phyloP scores from a whole-genome alignment of 139 green algal species.

The Tetratostichococcus sp. region DNA sequence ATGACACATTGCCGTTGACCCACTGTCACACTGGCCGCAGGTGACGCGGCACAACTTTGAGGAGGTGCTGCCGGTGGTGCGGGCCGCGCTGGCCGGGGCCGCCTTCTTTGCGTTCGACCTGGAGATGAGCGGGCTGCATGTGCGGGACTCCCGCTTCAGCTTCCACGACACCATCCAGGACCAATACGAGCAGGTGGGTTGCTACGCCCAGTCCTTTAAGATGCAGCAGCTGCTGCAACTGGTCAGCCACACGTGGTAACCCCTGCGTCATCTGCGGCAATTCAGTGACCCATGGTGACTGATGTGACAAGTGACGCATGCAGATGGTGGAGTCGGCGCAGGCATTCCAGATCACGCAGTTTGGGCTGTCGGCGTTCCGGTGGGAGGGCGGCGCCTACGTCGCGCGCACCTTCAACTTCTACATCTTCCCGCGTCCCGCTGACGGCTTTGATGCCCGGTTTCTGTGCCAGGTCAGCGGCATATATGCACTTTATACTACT shows the following conservation, averaged over 20 bases:
- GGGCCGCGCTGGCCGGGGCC: conserved; percentile 35
- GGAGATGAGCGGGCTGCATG: conserved; percentile 76
- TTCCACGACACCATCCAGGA: conserved; percentile 71
- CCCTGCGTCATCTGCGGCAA: too few species aligned
- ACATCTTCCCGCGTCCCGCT: conserved; percentile 60
- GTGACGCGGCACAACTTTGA: conserved; percentile 68
- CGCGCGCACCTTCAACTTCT: conserved; percentile 80
- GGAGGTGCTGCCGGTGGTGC: conserved; percentile 43
- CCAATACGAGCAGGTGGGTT: conserved; percentile 35
- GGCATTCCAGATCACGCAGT: conserved; percentile 67
- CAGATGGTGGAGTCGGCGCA: conserved; percentile 42
- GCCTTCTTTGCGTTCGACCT: conserved; percentile 61
- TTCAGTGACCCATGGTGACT: too few species aligned
- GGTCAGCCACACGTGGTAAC: too few species aligned
- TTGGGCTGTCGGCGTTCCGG: conserved; percentile 60
- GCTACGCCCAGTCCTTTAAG: too few species aligned
- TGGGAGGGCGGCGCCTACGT: conserved; percentile 24
- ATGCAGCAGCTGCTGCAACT: too few species aligned
- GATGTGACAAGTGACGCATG: not conserved
- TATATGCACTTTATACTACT: too few species aligned
- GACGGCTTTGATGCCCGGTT: conserved; percentile 52
- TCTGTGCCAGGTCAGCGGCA: conserved; percentile 46
- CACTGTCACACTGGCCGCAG: conserved; percentile 36
- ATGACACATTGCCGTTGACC: too few species aligned
- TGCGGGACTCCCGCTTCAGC: conserved; percentile 30